Evolutionary conservation across 129 eudicot species (phyloP).

Genomic region (Rutidosis leptorrhynchoides): DNA sequence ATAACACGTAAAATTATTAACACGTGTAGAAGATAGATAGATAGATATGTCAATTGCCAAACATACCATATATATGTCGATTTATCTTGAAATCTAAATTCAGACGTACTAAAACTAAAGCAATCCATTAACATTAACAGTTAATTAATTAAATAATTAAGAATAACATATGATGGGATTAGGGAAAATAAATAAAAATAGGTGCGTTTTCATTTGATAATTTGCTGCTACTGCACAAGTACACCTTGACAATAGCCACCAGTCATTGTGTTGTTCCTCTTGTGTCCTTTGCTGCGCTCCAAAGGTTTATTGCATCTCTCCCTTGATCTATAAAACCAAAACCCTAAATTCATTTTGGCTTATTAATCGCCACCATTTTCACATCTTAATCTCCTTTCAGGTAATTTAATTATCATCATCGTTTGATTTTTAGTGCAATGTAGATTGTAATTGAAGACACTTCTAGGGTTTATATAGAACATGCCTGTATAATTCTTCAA

Average conservation of each 20-base stretch:
- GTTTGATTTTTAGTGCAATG: too few relatives aligned
- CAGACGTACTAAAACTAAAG: too few relatives aligned
- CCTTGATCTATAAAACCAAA: neutral
- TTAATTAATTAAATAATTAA: too few relatives aligned
- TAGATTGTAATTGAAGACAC: neutral
- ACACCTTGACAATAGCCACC: neutral
- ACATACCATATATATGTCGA: too few relatives aligned
- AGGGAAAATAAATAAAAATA: too few relatives aligned
- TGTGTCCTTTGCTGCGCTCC: neutral
- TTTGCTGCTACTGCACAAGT: neutral
- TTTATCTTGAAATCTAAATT: too few relatives aligned
- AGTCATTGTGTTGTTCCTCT: neutral
- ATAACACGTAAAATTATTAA: too few relatives aligned
- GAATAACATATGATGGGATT: too few relatives aligned
- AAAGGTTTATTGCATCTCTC: neutral
- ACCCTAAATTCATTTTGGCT: neutral
- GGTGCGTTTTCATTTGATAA: too few relatives aligned
- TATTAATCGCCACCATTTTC: neutral
- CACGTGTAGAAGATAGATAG: too few relatives aligned
- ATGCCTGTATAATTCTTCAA: neutral
- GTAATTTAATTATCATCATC: neutral
- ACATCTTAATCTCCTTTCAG: neutral
- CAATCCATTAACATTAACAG: too few relatives aligned
- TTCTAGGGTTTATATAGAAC: neutral
- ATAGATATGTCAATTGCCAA: too few relatives aligned